Conservation (phyloP, 148 eudicot genomes). For the Cornus florida region DNA sequence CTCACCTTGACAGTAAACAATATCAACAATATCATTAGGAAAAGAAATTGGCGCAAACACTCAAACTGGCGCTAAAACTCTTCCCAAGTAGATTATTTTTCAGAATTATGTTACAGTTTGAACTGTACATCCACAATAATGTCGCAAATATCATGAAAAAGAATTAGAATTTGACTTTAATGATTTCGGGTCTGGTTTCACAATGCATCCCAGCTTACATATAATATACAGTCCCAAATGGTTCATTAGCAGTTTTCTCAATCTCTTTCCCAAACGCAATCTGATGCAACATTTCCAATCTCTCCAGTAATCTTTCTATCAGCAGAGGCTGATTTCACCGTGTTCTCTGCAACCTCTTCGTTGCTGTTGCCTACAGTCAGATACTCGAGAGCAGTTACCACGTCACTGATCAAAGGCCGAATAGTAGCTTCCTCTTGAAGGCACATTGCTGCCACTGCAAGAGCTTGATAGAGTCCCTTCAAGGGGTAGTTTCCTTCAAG, state of each 20-base stretch:
- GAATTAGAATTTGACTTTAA: too few relatives aligned
- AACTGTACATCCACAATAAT: neutral
- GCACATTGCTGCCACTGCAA: conserved; percentile 93
- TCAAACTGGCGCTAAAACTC: too few relatives aligned
- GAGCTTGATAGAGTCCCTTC: conserved; percentile 76
- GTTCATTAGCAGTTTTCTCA: neutral
- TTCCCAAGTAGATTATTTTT: too few relatives aligned
- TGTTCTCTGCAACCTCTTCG: conserved; percentile 10
- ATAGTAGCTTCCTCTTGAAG: conserved; percentile 71
- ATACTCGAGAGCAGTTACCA: conserved; percentile 69
- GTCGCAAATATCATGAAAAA: neutral
- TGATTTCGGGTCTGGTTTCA: too few relatives aligned
- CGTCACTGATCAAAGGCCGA: conserved; percentile 75
- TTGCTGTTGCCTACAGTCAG: conserved; percentile 33
- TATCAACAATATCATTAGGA: too few relatives aligned
- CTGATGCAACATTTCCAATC: neutral
- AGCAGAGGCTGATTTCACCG: conserved; percentile 11
- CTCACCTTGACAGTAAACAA: too few relatives aligned
- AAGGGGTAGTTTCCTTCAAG: conserved; percentile 58
- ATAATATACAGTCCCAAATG: too few relatives aligned
- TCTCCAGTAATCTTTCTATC: neutral
- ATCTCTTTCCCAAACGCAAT: neutral
- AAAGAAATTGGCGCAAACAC: too few relatives aligned
- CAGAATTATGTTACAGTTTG: neutral
- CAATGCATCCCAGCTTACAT: neutral